Conservation (phyloP, 2,329 filamentous ascomycete species). For the Hypoxylon sp. region DNA sequence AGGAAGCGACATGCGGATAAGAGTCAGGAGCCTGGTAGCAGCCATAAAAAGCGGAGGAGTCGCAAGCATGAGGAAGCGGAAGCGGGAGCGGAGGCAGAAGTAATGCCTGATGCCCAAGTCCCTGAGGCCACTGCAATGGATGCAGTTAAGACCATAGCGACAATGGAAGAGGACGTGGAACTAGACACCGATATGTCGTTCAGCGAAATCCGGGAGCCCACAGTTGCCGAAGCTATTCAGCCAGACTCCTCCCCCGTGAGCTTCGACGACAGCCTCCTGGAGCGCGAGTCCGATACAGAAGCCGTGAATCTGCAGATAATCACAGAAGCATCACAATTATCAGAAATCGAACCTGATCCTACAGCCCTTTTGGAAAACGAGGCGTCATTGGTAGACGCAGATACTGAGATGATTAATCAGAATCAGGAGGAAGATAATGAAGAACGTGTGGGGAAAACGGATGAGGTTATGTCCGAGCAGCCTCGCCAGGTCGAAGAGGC, state of each 20-base stretch:
- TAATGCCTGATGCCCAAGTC: conserved; percentile 44
- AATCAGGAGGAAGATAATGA: conserved; percentile 27
- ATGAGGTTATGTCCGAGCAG: conserved; percentile 7
- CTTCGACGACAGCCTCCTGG: conserved; percentile 38
- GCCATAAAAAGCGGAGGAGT: conserved; percentile 50
- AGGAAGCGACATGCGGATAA: conserved; percentile 49
- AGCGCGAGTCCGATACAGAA: conserved; percentile 52
- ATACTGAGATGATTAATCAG: conserved; percentile 29
- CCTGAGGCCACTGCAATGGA: conserved; percentile 20
- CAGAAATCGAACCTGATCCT: conserved; percentile 42
- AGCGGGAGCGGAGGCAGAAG: conserved; percentile 12
- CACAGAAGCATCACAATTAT: conserved; percentile 54
- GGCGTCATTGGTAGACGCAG: conserved; percentile 5
- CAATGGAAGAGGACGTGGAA: conserved; percentile 28
- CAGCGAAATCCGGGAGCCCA: conserved; percentile 35
- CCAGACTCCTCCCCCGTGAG: conserved; percentile 33
- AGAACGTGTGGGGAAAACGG: conserved; percentile 19
- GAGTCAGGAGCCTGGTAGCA: conserved; percentile 44
- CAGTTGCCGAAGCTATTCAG: conserved; percentile 25
- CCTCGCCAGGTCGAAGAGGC: conserved; percentile 20
- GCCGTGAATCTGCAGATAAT: conserved; percentile 54
- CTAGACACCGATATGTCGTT: conserved; percentile 29
- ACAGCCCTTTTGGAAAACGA: conserved; percentile 37
- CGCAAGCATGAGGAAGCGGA: conserved; percentile 27
- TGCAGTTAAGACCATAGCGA: conserved; percentile 30